Evolutionary conservation across 2,329 filamentous ascomycete species (phyloP).

Genomic region (Exophiala sideris): DNA sequence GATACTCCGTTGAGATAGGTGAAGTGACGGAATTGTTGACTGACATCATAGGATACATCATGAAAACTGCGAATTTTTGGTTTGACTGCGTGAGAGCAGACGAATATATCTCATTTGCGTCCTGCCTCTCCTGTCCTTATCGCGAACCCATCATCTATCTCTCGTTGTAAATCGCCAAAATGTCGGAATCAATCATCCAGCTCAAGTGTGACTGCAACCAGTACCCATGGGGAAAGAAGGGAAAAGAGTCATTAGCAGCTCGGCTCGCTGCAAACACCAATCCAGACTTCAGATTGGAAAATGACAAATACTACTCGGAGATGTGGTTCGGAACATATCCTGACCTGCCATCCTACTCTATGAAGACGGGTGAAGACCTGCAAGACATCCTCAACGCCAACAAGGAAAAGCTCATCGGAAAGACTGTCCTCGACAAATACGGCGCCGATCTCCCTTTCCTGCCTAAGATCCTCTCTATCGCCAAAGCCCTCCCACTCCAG

Average conservation of each 20-base stretch:
- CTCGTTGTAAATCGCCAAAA: not conserved
- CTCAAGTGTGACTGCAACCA: slow-evolving; percentile 40
- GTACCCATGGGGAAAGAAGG: slow-evolving; percentile 70
- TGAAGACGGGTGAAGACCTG: slow-evolving; percentile 61
- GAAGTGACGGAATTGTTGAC: too few relatives aligned
- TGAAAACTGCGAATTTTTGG: too few relatives aligned
- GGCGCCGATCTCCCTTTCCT: slow-evolving; percentile 67
- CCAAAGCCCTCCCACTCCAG: slow-evolving; percentile 71
- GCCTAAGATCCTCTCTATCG: slow-evolving; percentile 73
- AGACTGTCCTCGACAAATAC: slow-evolving; percentile 58
- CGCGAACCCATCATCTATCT: not conserved
- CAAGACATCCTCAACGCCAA: slow-evolving; percentile 62
- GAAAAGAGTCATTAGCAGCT: slow-evolving; percentile 63
- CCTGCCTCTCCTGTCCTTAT: too few relatives aligned
- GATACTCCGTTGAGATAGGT: too few relatives aligned
- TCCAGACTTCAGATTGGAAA: slow-evolving; percentile 61
- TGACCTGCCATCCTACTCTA: slow-evolving; percentile 62
- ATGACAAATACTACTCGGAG: slow-evolving; percentile 62
- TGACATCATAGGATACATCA: too few relatives aligned
- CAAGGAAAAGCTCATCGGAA: slow-evolving; percentile 61
- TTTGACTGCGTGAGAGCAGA: too few relatives aligned
- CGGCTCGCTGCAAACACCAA: slow-evolving; percentile 63
- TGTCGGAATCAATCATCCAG: slow-evolving; percentile 29
- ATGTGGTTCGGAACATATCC: slow-evolving; percentile 80
- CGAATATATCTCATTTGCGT: too few relatives aligned